These are phyloP conservation scores for Helicostylum pulchrum DNA, from an alignment of 192 early-diverging fungal genomes.

Conservation along the genomic window DNA sequence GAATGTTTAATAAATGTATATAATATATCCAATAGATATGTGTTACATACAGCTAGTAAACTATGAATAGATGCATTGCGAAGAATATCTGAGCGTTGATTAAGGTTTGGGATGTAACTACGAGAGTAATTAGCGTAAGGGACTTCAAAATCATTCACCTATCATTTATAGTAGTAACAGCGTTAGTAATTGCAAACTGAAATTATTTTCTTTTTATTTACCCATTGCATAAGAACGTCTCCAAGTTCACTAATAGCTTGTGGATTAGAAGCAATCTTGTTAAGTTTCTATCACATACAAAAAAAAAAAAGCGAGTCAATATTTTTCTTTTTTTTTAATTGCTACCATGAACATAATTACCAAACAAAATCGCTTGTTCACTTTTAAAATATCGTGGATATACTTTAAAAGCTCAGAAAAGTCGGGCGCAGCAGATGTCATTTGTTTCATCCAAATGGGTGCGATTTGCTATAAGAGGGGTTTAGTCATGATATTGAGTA, in stretches of 20 bases:
- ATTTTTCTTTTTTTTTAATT: too few relatives aligned
- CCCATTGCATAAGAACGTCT: conserved; percentile 43
- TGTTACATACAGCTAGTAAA: conserved; percentile 40
- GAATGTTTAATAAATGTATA: background rate
- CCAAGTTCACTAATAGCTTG: conserved; percentile 34
- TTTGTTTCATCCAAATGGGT: conserved; percentile 46
- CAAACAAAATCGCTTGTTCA: conserved; percentile 48
- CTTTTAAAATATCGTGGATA: conserved; percentile 45
- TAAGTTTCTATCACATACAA: conserved; percentile 34
- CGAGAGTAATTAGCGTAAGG: conserved; percentile 55
- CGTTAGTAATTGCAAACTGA: background rate
- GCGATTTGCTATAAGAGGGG: conserved; percentile 42
- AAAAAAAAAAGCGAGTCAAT: background rate
- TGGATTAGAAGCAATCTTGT: conserved; percentile 33
- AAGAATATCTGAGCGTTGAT: conserved; percentile 47
- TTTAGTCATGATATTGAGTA: background rate
- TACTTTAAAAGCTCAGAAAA: conserved; percentile 45
- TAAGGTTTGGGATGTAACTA: conserved; percentile 46
- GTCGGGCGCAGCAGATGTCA: conserved; percentile 45
- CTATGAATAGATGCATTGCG: conserved; percentile 41
- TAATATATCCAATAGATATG: background rate
- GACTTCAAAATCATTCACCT: conserved; percentile 53
- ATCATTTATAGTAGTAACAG: background rate
- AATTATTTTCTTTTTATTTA: conserved; percentile 13
- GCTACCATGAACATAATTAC: conserved; percentile 27